A percentile compares a stretch with the other conserved stretches of the same genome.
Conservation (phyloP, 257 asterid genomes). For the Handroanthus guayacan region DNA sequence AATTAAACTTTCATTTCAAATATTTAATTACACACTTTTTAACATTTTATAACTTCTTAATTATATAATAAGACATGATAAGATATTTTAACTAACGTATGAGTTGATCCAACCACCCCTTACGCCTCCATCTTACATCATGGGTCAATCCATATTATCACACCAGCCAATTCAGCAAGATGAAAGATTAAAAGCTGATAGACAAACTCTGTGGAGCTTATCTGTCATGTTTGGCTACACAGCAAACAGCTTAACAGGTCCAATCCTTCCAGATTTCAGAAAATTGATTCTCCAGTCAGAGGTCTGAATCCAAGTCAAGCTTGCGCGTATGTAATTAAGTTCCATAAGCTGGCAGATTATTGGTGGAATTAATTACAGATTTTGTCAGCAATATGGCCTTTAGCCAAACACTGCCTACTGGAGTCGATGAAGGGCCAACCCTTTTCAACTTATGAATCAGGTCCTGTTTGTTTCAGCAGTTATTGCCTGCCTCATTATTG, state of each 20-base stretch:
- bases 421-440: slow-evolving; percentile 10
- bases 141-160: background rate
- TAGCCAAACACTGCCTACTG: slow-evolving; percentile 21
- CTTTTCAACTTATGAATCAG: background rate
- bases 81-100: no score
- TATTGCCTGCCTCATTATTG: background rate
- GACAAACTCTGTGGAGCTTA: slow-evolving; percentile 33
- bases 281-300: background rate
- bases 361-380: slow-evolving; percentile 13
- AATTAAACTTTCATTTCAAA: no score
- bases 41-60: no score
- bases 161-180: background rate
- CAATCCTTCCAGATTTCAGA: slow-evolving; percentile 12
- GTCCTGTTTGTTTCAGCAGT: background rate
- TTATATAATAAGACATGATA: no score
- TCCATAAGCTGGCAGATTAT: slow-evolving; percentile 17
- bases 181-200: background rate
- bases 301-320: background rate
- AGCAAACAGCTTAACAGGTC: slow-evolving; percentile 29
- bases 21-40: no score
- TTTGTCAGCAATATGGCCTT: background rate
- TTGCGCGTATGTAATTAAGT: background rate
- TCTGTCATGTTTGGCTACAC: slow-evolving; percentile 40
- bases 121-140: background rate
- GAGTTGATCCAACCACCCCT: background rate